Percentiles rank a stretch among this genome's conserved stretches.
Conservation (phyloP, 768 basidiomycete species). For the Macrolepiota albuminosa region DNA sequence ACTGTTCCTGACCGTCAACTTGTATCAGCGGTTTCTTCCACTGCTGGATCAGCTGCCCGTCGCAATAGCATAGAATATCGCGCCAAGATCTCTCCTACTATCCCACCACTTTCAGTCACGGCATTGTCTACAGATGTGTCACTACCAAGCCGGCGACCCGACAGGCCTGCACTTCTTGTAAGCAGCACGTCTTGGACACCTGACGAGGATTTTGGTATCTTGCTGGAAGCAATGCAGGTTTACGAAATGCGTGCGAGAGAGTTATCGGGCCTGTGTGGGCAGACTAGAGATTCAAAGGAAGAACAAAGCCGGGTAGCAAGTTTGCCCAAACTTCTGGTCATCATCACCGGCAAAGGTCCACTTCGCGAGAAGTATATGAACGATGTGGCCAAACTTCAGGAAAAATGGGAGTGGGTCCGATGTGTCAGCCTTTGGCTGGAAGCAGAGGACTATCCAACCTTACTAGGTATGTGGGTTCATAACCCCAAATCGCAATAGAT, state of each 20-base stretch:
- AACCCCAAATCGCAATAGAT: not conserved
- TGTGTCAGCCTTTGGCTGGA: conserved; percentile 87
- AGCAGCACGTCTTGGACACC: conserved; percentile 97
- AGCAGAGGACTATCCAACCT: conserved; percentile 81
- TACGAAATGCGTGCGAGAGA: conserved; percentile 62
- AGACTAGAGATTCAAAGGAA: not conserved
- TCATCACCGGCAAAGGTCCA: conserved; percentile 91
- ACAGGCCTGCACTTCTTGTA: conserved; percentile 82
- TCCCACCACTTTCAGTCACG: conserved; percentile 22
- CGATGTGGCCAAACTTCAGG: conserved; percentile 54
- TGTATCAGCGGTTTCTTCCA: conserved; percentile 12
- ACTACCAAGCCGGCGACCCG: conserved; percentile 49
- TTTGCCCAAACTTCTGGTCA: conserved; percentile 74
- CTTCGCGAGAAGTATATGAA: conserved; percentile 70
- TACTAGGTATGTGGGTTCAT: conserved; percentile 56
- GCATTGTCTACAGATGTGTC: conserved; percentile 29
- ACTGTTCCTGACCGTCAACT: conserved; percentile 23
- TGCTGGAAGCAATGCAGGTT: conserved; percentile 64
- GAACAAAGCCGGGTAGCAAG: conserved; percentile 11
- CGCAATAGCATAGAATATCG: conserved; percentile 11
- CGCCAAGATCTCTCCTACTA: conserved; percentile 8
- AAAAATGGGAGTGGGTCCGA: conserved; percentile 71
- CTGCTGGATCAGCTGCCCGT: conserved; percentile 10
- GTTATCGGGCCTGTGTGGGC: conserved; percentile 10
- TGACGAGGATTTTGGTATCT: conserved; percentile 90